Percentiles rank a stretch among this genome's conserved stretches.
Evolutionary conservation across 345 rosid genomes (phyloP).

Genomic region (Sisymbrium irio): DNA sequence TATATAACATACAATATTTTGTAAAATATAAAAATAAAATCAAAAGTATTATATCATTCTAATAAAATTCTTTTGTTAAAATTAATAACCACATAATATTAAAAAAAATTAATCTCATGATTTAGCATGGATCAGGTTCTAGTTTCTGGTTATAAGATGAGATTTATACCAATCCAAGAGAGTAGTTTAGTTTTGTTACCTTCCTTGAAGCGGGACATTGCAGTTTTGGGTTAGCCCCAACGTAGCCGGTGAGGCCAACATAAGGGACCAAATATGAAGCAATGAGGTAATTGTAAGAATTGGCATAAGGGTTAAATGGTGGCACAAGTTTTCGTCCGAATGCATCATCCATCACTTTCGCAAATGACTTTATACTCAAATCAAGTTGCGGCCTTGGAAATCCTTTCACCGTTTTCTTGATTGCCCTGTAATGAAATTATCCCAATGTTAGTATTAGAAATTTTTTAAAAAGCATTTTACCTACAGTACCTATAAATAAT

Average conservation of each 20-base stretch:
- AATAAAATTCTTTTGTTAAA: no score
- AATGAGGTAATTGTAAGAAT: conserved; percentile 52
- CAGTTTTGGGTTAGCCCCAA: conserved; percentile 69
- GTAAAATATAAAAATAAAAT: no score
- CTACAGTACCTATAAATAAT: background rate
- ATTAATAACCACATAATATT: no score
- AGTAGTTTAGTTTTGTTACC: conserved; percentile 34
- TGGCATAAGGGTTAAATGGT: conserved; percentile 70
- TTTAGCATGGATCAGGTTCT: no score
- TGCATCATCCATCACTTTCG: conserved; percentile 51
- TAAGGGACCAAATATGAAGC: conserved; percentile 81
- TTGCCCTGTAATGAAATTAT: conserved; percentile 46
- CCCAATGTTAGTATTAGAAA: no score
- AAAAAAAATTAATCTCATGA: no score
- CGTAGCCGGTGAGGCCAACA: conserved; percentile 80
- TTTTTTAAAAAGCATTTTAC: background rate
- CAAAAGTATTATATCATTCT: no score
- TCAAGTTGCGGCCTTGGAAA: conserved; percentile 80
- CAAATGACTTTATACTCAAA: conserved; percentile 57
- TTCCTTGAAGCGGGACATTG: conserved; percentile 41
- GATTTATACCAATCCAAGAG: background rate
- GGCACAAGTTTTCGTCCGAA: conserved; percentile 50
- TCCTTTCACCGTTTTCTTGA: conserved; percentile 57
- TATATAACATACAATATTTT: no score
- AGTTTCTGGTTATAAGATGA: conserved; percentile 1